Conservation (phyloP, 495 filamentous ascomycete species). For the Aspergillus diversus region DNA sequence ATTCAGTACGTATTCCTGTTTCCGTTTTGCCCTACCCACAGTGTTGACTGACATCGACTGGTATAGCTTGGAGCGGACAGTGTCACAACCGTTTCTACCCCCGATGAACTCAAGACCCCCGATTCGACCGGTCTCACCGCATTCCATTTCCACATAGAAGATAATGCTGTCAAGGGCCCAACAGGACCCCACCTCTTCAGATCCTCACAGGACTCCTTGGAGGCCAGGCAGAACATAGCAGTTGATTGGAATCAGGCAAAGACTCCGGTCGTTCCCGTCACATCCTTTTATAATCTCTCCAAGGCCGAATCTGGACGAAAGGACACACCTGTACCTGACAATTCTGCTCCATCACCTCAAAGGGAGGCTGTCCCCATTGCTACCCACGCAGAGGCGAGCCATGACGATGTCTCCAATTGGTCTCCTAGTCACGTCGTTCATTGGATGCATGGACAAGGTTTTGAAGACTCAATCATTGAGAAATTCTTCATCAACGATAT, state of each 20-base stretch:
- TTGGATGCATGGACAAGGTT: conserved; percentile 76
- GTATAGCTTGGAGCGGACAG: conserved; percentile 25
- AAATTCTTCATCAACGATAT: conserved; percentile 92
- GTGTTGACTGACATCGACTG: conserved; percentile 5
- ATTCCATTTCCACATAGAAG: conserved; percentile 53
- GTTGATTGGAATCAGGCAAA: conserved; percentile 64
- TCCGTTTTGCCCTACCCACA: background rate
- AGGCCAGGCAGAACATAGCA: conserved; percentile 48
- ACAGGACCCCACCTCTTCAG: conserved; percentile 90
- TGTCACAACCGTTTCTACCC: conserved; percentile 24
- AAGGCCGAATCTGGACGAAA: conserved; percentile 39
- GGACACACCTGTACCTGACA: conserved; percentile 30
- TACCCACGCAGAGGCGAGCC: background rate
- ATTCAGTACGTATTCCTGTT: conserved; percentile 24
- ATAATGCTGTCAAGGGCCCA: conserved; percentile 59
- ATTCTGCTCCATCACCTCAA: background rate
- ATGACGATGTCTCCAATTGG: conserved; percentile 34
- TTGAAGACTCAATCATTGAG: conserved; percentile 72
- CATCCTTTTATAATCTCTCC: conserved; percentile 12
- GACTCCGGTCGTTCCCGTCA: conserved; percentile 55
- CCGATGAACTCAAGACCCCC: conserved; percentile 21
- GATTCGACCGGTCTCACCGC: conserved; percentile 20
- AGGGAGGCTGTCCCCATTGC: background rate
- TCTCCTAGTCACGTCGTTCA: conserved; percentile 66
- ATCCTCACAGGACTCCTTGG: conserved; percentile 34